Conservation (phyloP, 768 basidiomycete genomes). For the Tylopilus plumbeoviolaceoides region DNA sequence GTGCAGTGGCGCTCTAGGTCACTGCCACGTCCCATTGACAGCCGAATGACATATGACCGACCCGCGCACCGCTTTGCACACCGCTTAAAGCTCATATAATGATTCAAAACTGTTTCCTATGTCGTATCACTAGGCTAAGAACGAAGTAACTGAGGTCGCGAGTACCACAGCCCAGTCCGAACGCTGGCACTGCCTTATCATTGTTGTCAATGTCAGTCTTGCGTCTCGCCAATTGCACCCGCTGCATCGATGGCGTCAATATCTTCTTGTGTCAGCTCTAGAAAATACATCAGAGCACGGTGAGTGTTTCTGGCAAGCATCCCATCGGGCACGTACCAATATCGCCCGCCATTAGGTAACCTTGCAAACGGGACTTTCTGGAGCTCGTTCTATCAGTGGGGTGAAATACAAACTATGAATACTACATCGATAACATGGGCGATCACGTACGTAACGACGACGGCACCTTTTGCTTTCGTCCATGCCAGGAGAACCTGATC, state of each 20-base stretch:
- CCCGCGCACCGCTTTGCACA: no score
- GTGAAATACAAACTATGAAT: background rate
- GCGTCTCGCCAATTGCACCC: constrained; percentile 34
- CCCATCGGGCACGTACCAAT: constrained; percentile 35
- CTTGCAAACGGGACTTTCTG: constrained; percentile 58
- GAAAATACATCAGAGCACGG: background rate
- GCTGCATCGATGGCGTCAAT: constrained; percentile 53
- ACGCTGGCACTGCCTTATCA: background rate
- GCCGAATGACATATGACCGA: background rate
- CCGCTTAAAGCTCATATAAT: background rate
- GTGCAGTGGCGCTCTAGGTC: background rate
- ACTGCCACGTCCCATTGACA: background rate
- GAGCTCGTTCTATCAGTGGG: constrained; percentile 41
- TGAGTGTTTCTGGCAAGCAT: background rate
- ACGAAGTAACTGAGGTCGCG: background rate
- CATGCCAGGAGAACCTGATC: constrained; percentile 73
- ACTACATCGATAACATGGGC: background rate
- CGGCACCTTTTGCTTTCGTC: constrained; percentile 64
- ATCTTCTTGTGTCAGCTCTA: constrained; percentile 48
- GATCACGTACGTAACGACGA: constrained; percentile 53
- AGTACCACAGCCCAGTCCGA: constrained; percentile 1
- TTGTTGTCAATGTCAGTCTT: background rate
- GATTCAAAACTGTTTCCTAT: background rate
- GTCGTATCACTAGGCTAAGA: background rate
- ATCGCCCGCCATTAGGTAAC: constrained; percentile 65